These are phyloP conservation scores for Nowakowskiella sp. DNA, from an alignment of 192 early-diverging fungal genomes.

Conservation along the genomic window DNA sequence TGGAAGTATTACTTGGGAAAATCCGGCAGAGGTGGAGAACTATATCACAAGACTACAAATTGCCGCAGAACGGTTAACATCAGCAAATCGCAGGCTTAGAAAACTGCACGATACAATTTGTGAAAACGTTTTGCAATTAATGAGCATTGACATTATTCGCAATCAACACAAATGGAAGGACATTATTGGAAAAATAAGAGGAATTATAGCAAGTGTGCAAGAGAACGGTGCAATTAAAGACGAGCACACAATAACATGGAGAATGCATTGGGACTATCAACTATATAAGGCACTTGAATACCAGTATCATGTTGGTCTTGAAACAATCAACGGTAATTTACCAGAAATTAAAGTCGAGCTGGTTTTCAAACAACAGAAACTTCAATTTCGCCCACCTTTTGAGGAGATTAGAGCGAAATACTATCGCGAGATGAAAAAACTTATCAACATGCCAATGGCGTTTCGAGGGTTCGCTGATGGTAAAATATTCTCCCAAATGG, in stretches of 20 bases:
- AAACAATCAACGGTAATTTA: conserved; percentile 35
- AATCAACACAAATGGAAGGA: conserved; percentile 51
- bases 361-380: conserved; percentile 43
- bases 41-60: conserved; percentile 39
- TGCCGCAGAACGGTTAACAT: conserved; percentile 34
- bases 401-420: conserved; percentile 59
- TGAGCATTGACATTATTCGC: conserved; percentile 38
- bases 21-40: conserved; percentile 30
- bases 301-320: conserved; percentile 43
- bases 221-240: conserved; percentile 27
- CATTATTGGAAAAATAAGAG: conserved; percentile 29
- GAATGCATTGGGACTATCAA: conserved; percentile 49
- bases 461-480: conserved; percentile 36
- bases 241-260: conserved; percentile 38
- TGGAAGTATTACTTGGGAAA: conserved; percentile 30
- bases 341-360: conserved; percentile 52
- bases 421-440: conserved; percentile 55
- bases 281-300: conserved; percentile 50
- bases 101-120: conserved; percentile 34
- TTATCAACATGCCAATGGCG: conserved; percentile 44
- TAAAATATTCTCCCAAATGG: conserved; percentile 36
- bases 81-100: conserved; percentile 36
- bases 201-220: conserved; percentile 25
- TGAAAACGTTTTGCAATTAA: conserved; percentile 30
- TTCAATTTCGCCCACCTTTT: conserved; percentile 45